Evolutionary conservation across 768 basidiomycete species (phyloP), one percentile per base, ranked within the genome.

Genomic region (Chlorophyllum brunneum): DNA sequence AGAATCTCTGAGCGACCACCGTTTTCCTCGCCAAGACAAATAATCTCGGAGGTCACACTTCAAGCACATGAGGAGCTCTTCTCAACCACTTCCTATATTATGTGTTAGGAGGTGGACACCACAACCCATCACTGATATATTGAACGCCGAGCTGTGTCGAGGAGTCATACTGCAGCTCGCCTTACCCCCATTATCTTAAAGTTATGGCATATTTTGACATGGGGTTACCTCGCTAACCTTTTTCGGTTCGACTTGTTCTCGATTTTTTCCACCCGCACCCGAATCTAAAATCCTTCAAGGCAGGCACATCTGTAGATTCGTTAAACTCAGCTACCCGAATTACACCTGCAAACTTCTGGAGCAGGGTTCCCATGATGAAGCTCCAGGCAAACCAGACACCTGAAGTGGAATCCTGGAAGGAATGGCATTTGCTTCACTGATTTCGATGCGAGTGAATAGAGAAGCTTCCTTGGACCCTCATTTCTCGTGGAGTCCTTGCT

Each of bases 231-330:
- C 62, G 58, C 71, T 74, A 74, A 72, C 73, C 73, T 63, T 67
- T 70, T 73, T 64, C 62, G 67, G 73, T 54, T 60, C 59, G 61
- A 58, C 58, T 34, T 61, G 59, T 67, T 65, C 63, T 65, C 63
- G 64, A 66, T 64, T 58, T 55, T 58, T 62, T 63, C 58, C 59
- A 57, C 58, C 59, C 56, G 57, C 58, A 60, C 58, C 66, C 60
- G 60, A 70, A 69, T 65, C 69, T 70, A 65, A 61, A 64, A 60
- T 62, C 59, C 59, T 60, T 63, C 66, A 67, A 71, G 67, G 71
- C 67, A 74, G 69, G 59, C 59, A 63, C 65, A 73, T 72, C 70
- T 69, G 56, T 55, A 70, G 70, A 72, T 73, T 66, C 66, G 61
- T 39, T 56, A 63, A 61, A 60, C 64, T 61, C 62, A 61, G 58